Base-by-base conservation (phyloP, 2,329 filamentous ascomycete species). In the Aspergillus fijiensis region DNA sequence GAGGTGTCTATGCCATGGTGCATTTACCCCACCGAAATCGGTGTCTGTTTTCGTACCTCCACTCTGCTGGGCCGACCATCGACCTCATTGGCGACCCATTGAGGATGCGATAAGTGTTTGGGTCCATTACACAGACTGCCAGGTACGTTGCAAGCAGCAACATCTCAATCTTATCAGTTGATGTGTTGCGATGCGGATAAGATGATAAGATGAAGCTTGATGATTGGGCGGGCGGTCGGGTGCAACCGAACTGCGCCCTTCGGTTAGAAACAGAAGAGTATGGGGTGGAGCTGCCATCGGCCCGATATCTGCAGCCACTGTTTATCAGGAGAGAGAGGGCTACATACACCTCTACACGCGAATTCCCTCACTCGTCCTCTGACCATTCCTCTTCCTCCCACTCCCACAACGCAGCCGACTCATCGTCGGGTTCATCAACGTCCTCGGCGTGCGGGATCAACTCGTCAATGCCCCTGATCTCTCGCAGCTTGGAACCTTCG, bases 381-480 rank as follows among this genome's bases (percentile, higher is more conserved):
- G 33, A 35, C 33, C 33, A 35, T 35, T 35, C 33, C 33, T 35
- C 12, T 35, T 35, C 33, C 33, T 35, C 33, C 33, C 33, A 35
- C 33, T 35, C 33, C 33, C 33, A 35, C 33, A 29, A 35, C 33
- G 33, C 10, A 12, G 33, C 33, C 16, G 49, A n/a, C 4, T 62
- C 12, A 9, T 52, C 11, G 33, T 64, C 62, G 21, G 60, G 62
- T 3, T 58, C 7, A 5, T 51, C 31, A 11, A 64, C 55, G 31
- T 49, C 6, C 7, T 56, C 45, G 5, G 60, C 58, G 51, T 63
- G 21, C 4, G 60, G 63, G 48, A 67, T 62, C 5, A 19, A 47
- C 52, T 65, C 39, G 10, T 62, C 53, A n/a, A 65, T 14, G 3
- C 63, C 63, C 47, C 47, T 14, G 10, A 65, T 5, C 14, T 58